Evolutionary conservation across 2,329 filamentous ascomycete genomes (phyloP).

Genomic region (Trichoderma harzianum): DNA sequence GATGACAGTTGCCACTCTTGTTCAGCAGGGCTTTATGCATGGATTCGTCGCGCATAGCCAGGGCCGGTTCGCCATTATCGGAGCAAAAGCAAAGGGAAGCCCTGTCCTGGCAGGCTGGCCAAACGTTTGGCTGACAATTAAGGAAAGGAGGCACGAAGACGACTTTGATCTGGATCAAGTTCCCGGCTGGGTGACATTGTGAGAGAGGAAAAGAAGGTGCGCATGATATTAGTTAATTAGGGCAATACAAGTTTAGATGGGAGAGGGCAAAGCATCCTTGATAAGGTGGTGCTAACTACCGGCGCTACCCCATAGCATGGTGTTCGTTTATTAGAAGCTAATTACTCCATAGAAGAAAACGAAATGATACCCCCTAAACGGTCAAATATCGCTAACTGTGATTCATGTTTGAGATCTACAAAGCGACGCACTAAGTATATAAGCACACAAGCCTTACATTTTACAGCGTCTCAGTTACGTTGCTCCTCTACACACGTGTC

Average conservation of each 20-base stretch:
- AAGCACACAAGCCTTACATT: not conserved
- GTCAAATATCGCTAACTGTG: constrained; percentile 10
- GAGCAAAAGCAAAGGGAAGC: constrained; percentile 63
- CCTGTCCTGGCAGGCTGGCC: constrained; percentile 73
- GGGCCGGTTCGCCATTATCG: constrained; percentile 76
- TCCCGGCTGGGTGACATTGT: constrained; percentile 67
- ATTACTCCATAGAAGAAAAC: constrained; percentile 8
- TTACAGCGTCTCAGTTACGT: not conserved
- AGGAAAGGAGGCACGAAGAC: constrained; percentile 56
- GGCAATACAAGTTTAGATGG: not conserved
- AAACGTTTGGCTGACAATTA: constrained; percentile 65
- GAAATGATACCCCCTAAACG: constrained; percentile 11
- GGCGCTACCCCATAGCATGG: not conserved
- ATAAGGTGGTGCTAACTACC: not conserved
- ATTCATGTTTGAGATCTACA: not conserved
- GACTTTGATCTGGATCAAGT: constrained; percentile 62
- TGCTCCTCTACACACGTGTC: not conserved
- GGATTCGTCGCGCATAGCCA: constrained; percentile 80
- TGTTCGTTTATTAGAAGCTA: constrained; percentile 4
- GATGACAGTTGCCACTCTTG: constrained; percentile 69
- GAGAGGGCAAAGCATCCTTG: not conserved
- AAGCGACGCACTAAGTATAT: not conserved
- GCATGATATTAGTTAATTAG: constrained; percentile 6
- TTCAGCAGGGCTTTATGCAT: constrained; percentile 75
- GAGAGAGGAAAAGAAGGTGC: not conserved